A percentile compares a stretch with the other conserved stretches of the same genome.
Evolutionary conservation across 768 basidiomycete genomes (phyloP).

Genomic region (Chalciporus sphaerocephalus): DNA sequence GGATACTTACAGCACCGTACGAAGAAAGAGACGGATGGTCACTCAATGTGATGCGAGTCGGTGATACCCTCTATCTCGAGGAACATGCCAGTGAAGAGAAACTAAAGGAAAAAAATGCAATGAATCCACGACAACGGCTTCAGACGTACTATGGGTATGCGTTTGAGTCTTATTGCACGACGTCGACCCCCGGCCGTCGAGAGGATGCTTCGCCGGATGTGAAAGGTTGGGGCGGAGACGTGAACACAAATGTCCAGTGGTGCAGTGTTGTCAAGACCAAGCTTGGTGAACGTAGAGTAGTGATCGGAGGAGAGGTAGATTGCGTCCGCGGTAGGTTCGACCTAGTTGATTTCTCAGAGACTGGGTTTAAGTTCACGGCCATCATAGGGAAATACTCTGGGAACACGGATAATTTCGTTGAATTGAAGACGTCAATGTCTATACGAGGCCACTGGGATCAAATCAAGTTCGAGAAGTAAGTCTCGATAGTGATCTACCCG

Average conservation of each 20-base stretch:
- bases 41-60: slow-evolving; percentile 74
- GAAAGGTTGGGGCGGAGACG: slow-evolving; percentile 70
- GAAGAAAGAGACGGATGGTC: slow-evolving; percentile 79
- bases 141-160: slow-evolving; percentile 83
- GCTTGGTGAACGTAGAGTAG: slow-evolving; percentile 61
- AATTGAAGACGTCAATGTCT: slow-evolving; percentile 79
- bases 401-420: slow-evolving; percentile 66
- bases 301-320: slow-evolving; percentile 90
- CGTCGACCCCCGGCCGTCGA: slow-evolving; percentile 26
- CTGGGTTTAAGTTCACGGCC: neutral
- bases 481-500: neutral
- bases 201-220: slow-evolving; percentile 24
- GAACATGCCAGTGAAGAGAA: slow-evolving; percentile 61
- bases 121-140: slow-evolving; percentile 57
- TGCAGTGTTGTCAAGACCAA: slow-evolving; percentile 86
- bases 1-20: slow-evolving; percentile 78
- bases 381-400: slow-evolving; percentile 56
- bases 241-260: slow-evolving; percentile 88
- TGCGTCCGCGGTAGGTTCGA: slow-evolving; percentile 65
- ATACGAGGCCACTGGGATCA: slow-evolving; percentile 66
- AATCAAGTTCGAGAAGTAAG: slow-evolving; percentile 75
- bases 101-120: slow-evolving; percentile 59
- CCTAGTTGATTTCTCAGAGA: neutral
- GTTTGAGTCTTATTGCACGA: slow-evolving; percentile 85
- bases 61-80: slow-evolving; percentile 70